phyloP scores from a whole-genome alignment of 768 basidiomycete genomes.

The Tephrocybe sp. region DNA sequence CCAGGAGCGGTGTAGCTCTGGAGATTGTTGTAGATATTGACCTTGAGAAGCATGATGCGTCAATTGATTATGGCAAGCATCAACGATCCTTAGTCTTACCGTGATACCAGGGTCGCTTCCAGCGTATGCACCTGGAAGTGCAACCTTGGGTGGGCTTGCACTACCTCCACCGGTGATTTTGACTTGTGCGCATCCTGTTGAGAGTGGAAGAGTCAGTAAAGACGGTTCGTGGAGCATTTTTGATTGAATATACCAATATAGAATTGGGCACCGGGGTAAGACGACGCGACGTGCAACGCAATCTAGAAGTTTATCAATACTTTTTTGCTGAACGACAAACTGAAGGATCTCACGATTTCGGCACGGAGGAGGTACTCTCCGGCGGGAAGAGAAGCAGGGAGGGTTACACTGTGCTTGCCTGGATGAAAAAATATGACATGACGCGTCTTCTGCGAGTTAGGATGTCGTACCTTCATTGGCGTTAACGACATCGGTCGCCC shows the following conservation, averaged over 20 bases:
- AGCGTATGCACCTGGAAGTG: constrained; percentile 47
- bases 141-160: constrained; percentile 45
- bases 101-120: constrained; percentile 49
- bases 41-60: constrained; percentile 16
- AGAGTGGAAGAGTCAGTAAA: not conserved
- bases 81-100: constrained; percentile 18
- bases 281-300: constrained; percentile 35
- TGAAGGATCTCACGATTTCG: constrained; percentile 44
- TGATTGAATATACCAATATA: no score
- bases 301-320: constrained; percentile 17
- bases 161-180: constrained; percentile 43
- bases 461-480: constrained; percentile 32
- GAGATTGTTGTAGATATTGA: constrained; percentile 57
- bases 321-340: no score
- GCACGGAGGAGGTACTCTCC: constrained; percentile 50
- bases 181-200: constrained; percentile 46
- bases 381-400: constrained; percentile 46
- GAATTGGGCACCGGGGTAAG: constrained; percentile 50
- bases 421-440: not conserved
- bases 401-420: constrained; percentile 33
- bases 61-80: not conserved
- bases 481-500: constrained; percentile 53
- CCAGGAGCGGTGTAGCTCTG: constrained; percentile 47
- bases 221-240: no score
- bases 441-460: not conserved